These are phyloP conservation scores for Colletotrichum brevisporum DNA, from an alignment of 2,329 filamentous ascomycete species.

Conservation along the genomic window DNA sequence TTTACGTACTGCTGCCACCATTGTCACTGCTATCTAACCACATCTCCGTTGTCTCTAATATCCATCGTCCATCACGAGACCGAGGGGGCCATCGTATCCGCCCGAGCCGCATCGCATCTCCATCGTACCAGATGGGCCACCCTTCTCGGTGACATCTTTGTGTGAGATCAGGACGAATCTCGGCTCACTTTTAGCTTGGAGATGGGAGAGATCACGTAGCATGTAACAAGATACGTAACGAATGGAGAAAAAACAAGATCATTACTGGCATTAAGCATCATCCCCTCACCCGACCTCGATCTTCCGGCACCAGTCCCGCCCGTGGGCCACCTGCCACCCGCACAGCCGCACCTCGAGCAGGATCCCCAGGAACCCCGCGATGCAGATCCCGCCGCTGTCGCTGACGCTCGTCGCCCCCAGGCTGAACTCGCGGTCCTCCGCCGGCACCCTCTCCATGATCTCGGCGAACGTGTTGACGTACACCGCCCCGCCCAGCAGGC, in stretches of 20 bases:
- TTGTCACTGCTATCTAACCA: too few species aligned
- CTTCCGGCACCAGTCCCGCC: slow-evolving; percentile 79
- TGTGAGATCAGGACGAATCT: neutral
- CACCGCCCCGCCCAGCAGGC: slow-evolving; percentile 88
- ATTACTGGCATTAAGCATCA: neutral
- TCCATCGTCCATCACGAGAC: too few species aligned
- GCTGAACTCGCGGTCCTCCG: slow-evolving; percentile 89
- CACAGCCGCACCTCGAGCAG: slow-evolving; percentile 86
- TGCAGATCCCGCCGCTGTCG: slow-evolving; percentile 90
- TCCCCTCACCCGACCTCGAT: slow-evolving; percentile 58
- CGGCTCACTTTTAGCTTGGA: neutral
- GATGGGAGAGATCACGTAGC: neutral
- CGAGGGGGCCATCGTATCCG: neutral
- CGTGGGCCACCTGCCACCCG: slow-evolving; percentile 85
- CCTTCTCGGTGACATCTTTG: neutral
- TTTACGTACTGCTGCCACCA: too few species aligned
- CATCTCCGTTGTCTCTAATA: too few species aligned
- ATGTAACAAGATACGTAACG: neutral
- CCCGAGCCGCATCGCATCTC: neutral
- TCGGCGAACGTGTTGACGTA: slow-evolving; percentile 98
- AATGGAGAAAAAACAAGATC: neutral
- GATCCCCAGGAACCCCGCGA: slow-evolving; percentile 89
- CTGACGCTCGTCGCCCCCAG: slow-evolving; percentile 91
- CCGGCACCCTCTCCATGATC: slow-evolving; percentile 86
- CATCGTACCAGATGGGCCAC: neutral